A percentile compares a stretch with the other conserved stretches of the same genome.
These are phyloP conservation scores for Fusarium nelsonii DNA, from an alignment of 2,329 filamentous ascomycete species.

Conservation along the genomic window DNA sequence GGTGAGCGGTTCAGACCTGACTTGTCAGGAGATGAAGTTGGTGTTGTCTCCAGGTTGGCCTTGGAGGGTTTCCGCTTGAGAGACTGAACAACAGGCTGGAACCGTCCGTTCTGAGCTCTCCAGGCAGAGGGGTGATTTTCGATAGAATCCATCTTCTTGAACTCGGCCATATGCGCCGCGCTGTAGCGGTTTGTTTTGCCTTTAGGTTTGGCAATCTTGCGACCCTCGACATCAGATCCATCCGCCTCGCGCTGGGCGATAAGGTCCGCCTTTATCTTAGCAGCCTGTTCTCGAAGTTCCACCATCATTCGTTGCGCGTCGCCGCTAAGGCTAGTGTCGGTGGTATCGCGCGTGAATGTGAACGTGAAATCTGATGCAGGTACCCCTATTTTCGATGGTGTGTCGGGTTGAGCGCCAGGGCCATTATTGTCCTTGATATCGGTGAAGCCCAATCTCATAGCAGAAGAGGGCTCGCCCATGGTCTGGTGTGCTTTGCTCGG, in stretches of 20 bases:
- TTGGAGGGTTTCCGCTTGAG: constrained; percentile 61
- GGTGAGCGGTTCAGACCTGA: constrained; percentile 64
- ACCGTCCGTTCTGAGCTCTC: constrained; percentile 67
- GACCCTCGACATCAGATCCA: constrained; percentile 60
- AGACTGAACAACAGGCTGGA: constrained; percentile 60
- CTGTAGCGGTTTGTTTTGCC: constrained; percentile 84
- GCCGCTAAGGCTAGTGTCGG: constrained; percentile 68
- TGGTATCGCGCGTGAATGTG: constrained; percentile 69
- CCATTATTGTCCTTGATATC: constrained; percentile 70
- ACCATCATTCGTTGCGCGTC: constrained; percentile 72
- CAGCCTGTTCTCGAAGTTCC: constrained; percentile 78
- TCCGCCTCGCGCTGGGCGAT: constrained; percentile 71
- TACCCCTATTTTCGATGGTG: constrained; percentile 70
- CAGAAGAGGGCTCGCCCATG: constrained; percentile 81
- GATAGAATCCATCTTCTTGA: constrained; percentile 99
- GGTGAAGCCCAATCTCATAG: constrained; percentile 83
- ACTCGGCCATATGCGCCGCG: constrained; percentile 85
- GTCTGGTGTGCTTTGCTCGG: constrained; percentile 85
- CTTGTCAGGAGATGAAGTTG: constrained; percentile 50
- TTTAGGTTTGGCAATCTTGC: constrained; percentile 84
- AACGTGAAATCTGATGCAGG: constrained; percentile 76
- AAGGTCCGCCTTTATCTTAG: constrained; percentile 77
- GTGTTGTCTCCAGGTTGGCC: constrained; percentile 56
- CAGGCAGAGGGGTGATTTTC: constrained; percentile 85
- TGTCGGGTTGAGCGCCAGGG: constrained; percentile 61